Conservation (phyloP, 192 early-diverging fungal genomes). For the Diversispora epigaea region DNA sequence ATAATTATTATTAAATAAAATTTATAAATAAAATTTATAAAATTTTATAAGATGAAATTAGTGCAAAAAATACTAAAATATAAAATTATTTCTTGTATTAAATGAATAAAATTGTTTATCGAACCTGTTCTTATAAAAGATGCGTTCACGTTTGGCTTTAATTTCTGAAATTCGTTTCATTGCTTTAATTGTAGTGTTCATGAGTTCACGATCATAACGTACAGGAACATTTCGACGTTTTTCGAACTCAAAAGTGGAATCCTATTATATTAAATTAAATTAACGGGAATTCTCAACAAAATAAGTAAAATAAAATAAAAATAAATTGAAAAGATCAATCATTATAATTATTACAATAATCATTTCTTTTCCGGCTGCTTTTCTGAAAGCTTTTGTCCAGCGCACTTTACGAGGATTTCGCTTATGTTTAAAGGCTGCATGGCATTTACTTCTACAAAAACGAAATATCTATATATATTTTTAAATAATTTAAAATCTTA, state of each 20-base stretch:
- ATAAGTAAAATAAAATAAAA: not conserved
- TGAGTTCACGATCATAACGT: conserved; percentile 94
- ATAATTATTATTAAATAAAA: not conserved
- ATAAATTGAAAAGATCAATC: conserved; percentile 30
- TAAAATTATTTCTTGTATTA: not conserved
- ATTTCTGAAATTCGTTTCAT: conserved; percentile 98
- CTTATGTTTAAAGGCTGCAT: conserved; percentile 99
- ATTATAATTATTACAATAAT: conserved; percentile 90
- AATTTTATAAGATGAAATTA: not conserved
- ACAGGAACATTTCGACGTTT: conserved; percentile 98
- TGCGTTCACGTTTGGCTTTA: conserved; percentile 87
- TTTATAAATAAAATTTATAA: not conserved
- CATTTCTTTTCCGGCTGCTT: conserved; percentile 99
- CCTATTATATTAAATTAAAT: conserved; percentile 46
- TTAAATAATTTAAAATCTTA: conserved; percentile 1
- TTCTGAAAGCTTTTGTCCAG: conserved; percentile 99
- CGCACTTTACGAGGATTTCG: conserved; percentile 98
- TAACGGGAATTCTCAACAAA: not conserved
- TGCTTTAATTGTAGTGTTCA: conserved; percentile 96
- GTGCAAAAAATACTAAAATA: not conserved
- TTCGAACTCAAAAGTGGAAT: conserved; percentile 97
- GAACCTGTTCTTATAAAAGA: conserved; percentile 83
- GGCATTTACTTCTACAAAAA: conserved; percentile 98
- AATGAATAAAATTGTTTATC: not conserved
- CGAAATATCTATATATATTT: conserved; percentile 74